phyloP scores from a whole-genome alignment of 371 early-diverging fungal genomes.

The Circinella umbellata region DNA sequence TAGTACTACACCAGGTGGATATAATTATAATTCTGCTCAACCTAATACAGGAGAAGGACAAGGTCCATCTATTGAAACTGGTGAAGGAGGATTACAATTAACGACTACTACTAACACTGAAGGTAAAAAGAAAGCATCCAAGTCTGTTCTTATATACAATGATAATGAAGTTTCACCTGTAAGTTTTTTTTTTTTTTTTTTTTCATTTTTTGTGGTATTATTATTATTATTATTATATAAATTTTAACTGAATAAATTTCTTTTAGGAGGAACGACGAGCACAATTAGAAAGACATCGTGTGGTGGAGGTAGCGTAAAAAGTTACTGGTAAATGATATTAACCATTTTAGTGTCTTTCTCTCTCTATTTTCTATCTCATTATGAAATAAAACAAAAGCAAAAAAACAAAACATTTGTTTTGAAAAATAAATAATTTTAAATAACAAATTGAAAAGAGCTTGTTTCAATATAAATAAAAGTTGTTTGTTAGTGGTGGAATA shows the following conservation, averaged over 20 bases:
- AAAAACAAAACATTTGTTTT: no score
- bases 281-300: conserved; percentile 23
- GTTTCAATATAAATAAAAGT: no score
- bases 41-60: conserved; percentile 3
- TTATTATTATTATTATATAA: no score
- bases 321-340: background rate
- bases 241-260: background rate
- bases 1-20: conserved; percentile 13
- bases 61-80: background rate
- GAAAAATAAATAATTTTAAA: no score
- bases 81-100: conserved; percentile 9
- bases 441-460: no score
- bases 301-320: conserved; percentile 15
- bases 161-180: conserved; percentile 48
- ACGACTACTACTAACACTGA: background rate
- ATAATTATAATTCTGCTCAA: conserved; percentile 16
- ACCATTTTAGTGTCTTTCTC: no score
- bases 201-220: background rate
- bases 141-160: conserved; percentile 43
- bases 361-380: no score
- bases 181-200: conserved; percentile 15
- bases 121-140: conserved; percentile 46
- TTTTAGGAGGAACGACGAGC: conserved; percentile 27
- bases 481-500: no score
- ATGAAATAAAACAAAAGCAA: no score